Conservation (phyloP, 1,284 basidiomycete species). For the Ustilago lituana region DNA sequence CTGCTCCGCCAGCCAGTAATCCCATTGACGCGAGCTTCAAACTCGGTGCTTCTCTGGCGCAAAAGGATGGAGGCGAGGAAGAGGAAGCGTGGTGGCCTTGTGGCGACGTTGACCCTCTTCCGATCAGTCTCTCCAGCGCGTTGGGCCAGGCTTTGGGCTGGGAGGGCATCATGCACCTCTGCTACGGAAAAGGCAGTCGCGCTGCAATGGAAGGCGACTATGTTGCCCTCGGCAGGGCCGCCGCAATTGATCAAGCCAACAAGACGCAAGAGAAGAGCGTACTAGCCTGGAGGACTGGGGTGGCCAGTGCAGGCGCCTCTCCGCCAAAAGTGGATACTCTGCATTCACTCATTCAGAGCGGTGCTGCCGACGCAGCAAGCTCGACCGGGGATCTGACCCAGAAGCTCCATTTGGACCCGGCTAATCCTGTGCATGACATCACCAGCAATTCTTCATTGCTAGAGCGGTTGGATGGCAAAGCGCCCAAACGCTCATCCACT, state of each 20-base stretch:
- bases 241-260: slow-evolving; percentile 48
- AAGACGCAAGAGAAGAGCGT: slow-evolving; percentile 47
- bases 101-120: slow-evolving; percentile 57
- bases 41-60: slow-evolving; percentile 20
- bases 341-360: slow-evolving; percentile 8
- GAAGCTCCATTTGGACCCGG: slow-evolving; percentile 25
- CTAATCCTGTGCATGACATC: background rate
- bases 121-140: slow-evolving; percentile 51
- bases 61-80: slow-evolving; percentile 25
- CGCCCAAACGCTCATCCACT: slow-evolving; percentile 21
- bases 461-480: slow-evolving; percentile 21
- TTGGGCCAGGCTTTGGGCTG: slow-evolving; percentile 60
- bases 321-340: slow-evolving; percentile 15
- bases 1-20: slow-evolving; percentile 12
- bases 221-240: slow-evolving; percentile 54
- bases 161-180: slow-evolving; percentile 64
- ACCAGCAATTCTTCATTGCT: slow-evolving; percentile 18
- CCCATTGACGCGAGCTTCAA: slow-evolving; percentile 46
- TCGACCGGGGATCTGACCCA: slow-evolving; percentile 13
- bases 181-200: slow-evolving; percentile 59
- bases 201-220: slow-evolving; percentile 41
- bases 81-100: slow-evolving; percentile 55
- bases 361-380: slow-evolving; percentile 1
- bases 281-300: slow-evolving; percentile 50
- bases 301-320: slow-evolving; percentile 39